phyloP scores from a whole-genome alignment of 2,329 filamentous ascomycete genomes.

The Didymella pinodella region DNA sequence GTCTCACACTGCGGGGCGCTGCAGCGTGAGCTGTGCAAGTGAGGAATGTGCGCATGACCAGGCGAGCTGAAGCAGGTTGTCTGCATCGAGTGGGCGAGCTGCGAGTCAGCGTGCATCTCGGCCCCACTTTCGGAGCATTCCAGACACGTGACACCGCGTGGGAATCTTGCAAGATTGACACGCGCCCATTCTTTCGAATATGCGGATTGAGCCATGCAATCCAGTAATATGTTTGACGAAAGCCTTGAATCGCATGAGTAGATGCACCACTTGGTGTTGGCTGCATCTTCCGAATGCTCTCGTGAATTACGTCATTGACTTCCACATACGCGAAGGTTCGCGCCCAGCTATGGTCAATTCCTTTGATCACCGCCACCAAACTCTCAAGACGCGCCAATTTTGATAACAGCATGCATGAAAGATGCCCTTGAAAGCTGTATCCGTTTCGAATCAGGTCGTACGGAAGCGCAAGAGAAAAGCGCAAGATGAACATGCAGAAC shows the following conservation, averaged over 20 bases:
- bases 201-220: not conserved
- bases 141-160: constrained; percentile 13
- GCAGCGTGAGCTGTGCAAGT: constrained; percentile 1
- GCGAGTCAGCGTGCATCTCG: not conserved
- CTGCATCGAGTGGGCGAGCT: not conserved
- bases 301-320: constrained; percentile 15
- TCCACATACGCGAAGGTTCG: constrained; percentile 4
- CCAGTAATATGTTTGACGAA: not conserved
- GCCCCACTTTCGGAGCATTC: constrained; percentile 3
- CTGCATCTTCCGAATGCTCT: not conserved
- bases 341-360: constrained; percentile 8
- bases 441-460: constrained; percentile 55
- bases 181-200: not conserved
- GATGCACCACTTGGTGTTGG: not conserved
- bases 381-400: not conserved
- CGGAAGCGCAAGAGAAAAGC: constrained; percentile 55
- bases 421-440: constrained; percentile 51
- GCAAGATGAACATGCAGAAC: constrained; percentile 32
- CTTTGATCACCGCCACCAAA: constrained; percentile 8
- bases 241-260: not conserved
- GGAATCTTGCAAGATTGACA: not conserved
- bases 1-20: constrained; percentile 4
- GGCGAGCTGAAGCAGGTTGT: constrained; percentile 2
- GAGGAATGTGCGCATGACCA: constrained; percentile 14
- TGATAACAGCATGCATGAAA: constrained; percentile 5